phyloP scores from a whole-genome alignment of 2,329 filamentous ascomycete species.

The Ophiocordyceps sinensis region DNA sequence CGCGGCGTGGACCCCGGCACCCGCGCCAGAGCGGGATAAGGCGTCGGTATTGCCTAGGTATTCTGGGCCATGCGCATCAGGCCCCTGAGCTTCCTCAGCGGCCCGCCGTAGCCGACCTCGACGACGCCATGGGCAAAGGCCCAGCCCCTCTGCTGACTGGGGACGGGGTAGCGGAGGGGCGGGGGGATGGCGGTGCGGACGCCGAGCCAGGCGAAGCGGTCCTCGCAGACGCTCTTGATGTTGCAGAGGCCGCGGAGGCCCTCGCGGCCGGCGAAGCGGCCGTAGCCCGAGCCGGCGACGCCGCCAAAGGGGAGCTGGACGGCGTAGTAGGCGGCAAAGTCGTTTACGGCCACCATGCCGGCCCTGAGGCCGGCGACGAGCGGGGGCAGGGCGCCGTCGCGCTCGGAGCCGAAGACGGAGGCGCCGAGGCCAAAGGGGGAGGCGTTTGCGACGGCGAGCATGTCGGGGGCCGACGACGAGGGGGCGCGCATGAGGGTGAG shows the following conservation, averaged over 20 bases:
- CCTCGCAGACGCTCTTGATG: conserved; percentile 70
- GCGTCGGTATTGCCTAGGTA: conserved; percentile 12
- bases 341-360: conserved; percentile 90
- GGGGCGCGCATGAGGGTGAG: conserved; percentile 70
- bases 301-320: conserved; percentile 92
- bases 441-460: conserved; percentile 69
- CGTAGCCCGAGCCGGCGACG: conserved; percentile 79
- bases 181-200: conserved; percentile 66
- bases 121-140: conserved; percentile 47
- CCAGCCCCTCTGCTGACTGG: conserved; percentile 48
- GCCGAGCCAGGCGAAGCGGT: conserved; percentile 48
- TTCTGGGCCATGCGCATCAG: conserved; percentile 28
- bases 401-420: conserved; percentile 66
- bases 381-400: conserved; percentile 41
- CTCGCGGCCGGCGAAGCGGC: conserved; percentile 82
- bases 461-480: conserved; percentile 41
- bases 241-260: conserved; percentile 78
- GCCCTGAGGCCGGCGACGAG: conserved; percentile 58
- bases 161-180: conserved; percentile 69
- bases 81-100: conserved; percentile 22
- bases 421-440: conserved; percentile 78
- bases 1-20: background rate
- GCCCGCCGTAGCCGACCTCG: conserved; percentile 41
- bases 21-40: background rate
- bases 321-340: conserved; percentile 87